Conservation (phyloP, 768 basidiomycete genomes). For the Tephrocybe sp. region DNA sequence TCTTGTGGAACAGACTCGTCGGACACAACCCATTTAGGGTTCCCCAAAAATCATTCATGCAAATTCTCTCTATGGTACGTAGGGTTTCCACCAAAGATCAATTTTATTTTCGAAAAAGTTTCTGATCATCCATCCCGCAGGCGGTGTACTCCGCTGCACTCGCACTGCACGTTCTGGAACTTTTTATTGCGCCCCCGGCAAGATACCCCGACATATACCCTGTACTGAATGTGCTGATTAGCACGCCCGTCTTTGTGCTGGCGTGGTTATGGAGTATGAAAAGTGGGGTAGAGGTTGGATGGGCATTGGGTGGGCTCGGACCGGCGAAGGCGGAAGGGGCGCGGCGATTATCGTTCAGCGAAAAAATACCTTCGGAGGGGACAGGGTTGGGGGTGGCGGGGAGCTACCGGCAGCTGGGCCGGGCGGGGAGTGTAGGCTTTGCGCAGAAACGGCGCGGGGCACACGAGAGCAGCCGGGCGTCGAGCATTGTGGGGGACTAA, state of each 20-base stretch:
- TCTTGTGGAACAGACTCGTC: slow-evolving; percentile 82
- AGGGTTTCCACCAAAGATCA: too few species aligned
- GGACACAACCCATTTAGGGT: slow-evolving; percentile 70
- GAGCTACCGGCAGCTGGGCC: slow-evolving; percentile 20
- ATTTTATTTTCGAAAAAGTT: background rate
- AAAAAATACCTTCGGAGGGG: slow-evolving; percentile 4
- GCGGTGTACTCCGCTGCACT: slow-evolving; percentile 55
- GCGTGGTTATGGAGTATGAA: slow-evolving; percentile 92
- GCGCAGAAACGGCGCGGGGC: slow-evolving; percentile 2
- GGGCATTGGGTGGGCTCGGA: slow-evolving; percentile 69
- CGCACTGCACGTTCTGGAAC: slow-evolving; percentile 64
- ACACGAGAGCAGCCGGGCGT: slow-evolving; percentile 11
- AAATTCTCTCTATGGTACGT: slow-evolving; percentile 53
- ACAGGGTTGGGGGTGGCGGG: too few species aligned
- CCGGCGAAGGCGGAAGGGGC: slow-evolving; percentile 8
- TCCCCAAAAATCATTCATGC: slow-evolving; percentile 47
- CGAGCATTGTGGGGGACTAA: slow-evolving; percentile 9
- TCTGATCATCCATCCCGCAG: slow-evolving; percentile 30
- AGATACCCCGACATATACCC: slow-evolving; percentile 85
- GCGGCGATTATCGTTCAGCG: slow-evolving; percentile 8
- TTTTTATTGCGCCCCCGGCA: slow-evolving; percentile 58
- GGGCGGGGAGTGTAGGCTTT: slow-evolving; percentile 23
- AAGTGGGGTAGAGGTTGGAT: slow-evolving; percentile 74
- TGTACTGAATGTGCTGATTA: slow-evolving; percentile 81
- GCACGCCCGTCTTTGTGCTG: slow-evolving; percentile 76